phyloP scores from a whole-genome alignment of 176 grass and related monocot genomes.

The Triticum timopheevii region DNA sequence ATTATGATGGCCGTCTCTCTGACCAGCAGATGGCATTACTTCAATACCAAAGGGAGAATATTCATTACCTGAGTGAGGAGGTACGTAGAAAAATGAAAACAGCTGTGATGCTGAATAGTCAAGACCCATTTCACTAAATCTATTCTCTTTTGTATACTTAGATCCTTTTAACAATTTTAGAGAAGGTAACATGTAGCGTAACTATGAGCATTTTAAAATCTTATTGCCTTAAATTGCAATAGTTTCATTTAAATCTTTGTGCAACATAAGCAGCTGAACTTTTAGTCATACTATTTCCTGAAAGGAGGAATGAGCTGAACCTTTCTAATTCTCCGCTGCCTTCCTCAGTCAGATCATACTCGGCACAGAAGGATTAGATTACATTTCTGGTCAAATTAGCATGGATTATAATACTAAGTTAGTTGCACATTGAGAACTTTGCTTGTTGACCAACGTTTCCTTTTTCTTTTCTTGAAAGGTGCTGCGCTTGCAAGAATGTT shows the following conservation, averaged over 20 bases:
- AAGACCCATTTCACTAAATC: slow-evolving; percentile 13
- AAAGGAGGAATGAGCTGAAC: neutral
- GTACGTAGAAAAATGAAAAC: slow-evolving; percentile 39
- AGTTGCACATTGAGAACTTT: neutral
- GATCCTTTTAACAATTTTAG: slow-evolving; percentile 2
- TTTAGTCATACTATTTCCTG: slow-evolving; percentile 9
- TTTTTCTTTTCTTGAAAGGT: slow-evolving; percentile 55
- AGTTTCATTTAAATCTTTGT: neutral
- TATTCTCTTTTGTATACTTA: slow-evolving; percentile 8
- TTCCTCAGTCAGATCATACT: neutral
- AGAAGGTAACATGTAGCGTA: neutral
- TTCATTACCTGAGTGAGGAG: slow-evolving; percentile 99
- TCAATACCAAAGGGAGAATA: slow-evolving; percentile 97
- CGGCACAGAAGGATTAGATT: neutral
- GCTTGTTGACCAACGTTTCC: neutral
- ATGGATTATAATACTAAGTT: neutral
- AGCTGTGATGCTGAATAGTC: slow-evolving; percentile 9
- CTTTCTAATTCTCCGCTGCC: neutral
- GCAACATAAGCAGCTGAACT: neutral
- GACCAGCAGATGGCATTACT: slow-evolving; percentile 98
- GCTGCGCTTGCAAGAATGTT: slow-evolving; percentile 91
- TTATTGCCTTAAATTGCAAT: neutral
- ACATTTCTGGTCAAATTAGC: slow-evolving; percentile 1
- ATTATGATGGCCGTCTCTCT: slow-evolving; percentile 86
- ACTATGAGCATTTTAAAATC: neutral